These are phyloP conservation scores for Tuber borchii DNA, from an alignment of 495 filamentous ascomycete species.

Conservation along the genomic window DNA sequence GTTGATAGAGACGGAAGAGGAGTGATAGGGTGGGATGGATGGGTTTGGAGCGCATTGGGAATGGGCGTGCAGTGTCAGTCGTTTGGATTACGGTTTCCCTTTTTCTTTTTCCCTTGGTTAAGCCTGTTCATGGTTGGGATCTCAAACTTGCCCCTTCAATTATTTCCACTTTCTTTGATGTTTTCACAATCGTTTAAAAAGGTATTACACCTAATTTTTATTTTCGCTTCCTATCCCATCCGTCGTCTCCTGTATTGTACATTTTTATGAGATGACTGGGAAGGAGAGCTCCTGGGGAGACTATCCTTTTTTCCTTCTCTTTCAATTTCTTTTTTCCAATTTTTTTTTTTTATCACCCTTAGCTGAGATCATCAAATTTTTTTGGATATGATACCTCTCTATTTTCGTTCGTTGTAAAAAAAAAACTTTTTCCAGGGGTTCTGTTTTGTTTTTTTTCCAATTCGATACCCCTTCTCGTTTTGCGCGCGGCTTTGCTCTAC, in stretches of 20 bases:
- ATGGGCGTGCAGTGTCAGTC: conserved; percentile 4
- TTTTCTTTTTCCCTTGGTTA: conserved; percentile 29
- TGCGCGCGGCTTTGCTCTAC: background rate
- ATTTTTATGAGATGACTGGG: conserved; percentile 20
- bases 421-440: conserved; percentile 17
- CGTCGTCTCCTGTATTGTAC: conserved; percentile 22
- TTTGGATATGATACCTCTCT: conserved; percentile 6
- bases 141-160: background rate
- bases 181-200: conserved; percentile 23
- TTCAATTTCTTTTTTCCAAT: conserved; percentile 6
- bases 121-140: conserved; percentile 27
- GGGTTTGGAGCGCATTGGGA: background rate
- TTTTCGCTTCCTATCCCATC: conserved; percentile 25
- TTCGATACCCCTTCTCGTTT: background rate
- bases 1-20: conserved; percentile 2
- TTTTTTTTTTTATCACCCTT: conserved; percentile 20
- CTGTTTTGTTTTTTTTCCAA: background rate
- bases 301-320: conserved; percentile 20
- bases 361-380: conserved; percentile 22
- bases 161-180: conserved; percentile 2
- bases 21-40: conserved; percentile 6
- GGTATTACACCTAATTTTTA: conserved; percentile 19
- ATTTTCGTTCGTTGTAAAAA: conserved; percentile 28
- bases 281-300: conserved; percentile 5
- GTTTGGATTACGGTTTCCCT: conserved; percentile 9